Conservation (phyloP, 768 basidiomycete genomes). For the Lactarius akahatsu region DNA sequence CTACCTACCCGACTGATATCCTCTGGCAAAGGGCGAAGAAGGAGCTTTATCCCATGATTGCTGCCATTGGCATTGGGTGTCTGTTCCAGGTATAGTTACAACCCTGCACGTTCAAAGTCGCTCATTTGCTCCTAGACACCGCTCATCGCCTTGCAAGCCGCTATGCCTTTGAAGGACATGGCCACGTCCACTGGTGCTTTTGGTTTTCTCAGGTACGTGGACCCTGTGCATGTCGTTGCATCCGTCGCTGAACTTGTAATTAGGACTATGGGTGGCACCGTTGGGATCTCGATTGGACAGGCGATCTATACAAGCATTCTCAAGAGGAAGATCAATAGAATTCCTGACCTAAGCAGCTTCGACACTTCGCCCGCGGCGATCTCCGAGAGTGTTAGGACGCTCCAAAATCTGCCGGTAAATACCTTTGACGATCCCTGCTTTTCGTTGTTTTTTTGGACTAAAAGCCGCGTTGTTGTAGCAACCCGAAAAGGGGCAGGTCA, state of each 20-base stretch:
- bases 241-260: conserved; percentile 14
- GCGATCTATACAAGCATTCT: conserved; percentile 62
- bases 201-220: conserved; percentile 60
- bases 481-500: conserved; percentile 35
- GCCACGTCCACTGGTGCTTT: conserved; percentile 74
- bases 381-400: conserved; percentile 33
- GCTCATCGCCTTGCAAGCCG: conserved; percentile 73
- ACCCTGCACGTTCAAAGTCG: conserved; percentile 4
- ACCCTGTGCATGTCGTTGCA: neutral
- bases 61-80: conserved; percentile 63
- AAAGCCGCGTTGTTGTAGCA: conserved; percentile 30
- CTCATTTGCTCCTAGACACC: conserved; percentile 46
- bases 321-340: conserved; percentile 32
- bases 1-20: conserved; percentile 3
- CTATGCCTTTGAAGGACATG: conserved; percentile 88
- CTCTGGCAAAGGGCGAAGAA: conserved; percentile 51
- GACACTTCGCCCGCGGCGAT: conserved; percentile 31
- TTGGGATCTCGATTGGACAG: conserved; percentile 73
- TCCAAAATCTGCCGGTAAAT: conserved; percentile 32
- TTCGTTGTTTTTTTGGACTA: neutral
- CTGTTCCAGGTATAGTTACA: conserved; percentile 51
- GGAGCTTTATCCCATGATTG: conserved; percentile 62
- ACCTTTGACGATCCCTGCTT: neutral
- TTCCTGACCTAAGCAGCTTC: conserved; percentile 11
- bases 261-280: conserved; percentile 72